Conservation (phyloP, 2,329 filamentous ascomycete genomes). For the Raffaelea arxii region DNA sequence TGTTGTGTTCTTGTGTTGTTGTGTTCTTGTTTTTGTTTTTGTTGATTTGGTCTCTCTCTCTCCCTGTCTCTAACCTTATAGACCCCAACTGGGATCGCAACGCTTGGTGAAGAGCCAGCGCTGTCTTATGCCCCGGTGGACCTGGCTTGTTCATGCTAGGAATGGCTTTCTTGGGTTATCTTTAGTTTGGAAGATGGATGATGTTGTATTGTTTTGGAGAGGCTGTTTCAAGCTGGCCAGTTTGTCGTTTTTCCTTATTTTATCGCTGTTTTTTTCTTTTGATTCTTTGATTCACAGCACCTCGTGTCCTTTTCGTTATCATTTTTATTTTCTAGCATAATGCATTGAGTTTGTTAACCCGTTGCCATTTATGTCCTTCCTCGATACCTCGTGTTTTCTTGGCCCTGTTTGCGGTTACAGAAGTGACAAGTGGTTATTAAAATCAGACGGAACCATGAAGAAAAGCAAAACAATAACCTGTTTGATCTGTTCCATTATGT, state of each 20-base stretch:
- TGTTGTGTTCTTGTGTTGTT: slow-evolving; percentile 2
- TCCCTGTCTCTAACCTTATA: slow-evolving; percentile 20
- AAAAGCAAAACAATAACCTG: neutral
- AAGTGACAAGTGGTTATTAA: neutral
- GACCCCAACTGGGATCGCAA: slow-evolving; percentile 87
- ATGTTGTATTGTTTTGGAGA: neutral
- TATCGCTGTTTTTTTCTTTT: neutral
- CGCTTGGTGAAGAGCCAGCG: slow-evolving; percentile 55
- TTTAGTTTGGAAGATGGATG: neutral
- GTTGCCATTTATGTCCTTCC: neutral
- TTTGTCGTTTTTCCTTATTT: neutral
- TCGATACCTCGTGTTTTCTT: neutral
- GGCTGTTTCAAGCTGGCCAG: neutral
- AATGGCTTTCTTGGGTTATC: neutral
- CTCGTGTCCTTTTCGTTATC: slow-evolving; percentile 20
- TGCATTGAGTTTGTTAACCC: neutral
- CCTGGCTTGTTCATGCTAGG: neutral
- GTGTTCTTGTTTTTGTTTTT: neutral
- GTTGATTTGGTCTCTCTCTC: neutral
- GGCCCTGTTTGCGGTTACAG: neutral
- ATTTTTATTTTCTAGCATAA: neutral
- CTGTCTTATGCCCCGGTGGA: neutral
- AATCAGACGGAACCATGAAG: neutral
- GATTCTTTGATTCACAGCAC: neutral
- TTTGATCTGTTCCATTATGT: neutral